These are phyloP conservation scores for Pseudoscleropodium purum DNA, from an alignment of 225 moss, liverwort and hornwort genomes.

Conservation along the genomic window DNA sequence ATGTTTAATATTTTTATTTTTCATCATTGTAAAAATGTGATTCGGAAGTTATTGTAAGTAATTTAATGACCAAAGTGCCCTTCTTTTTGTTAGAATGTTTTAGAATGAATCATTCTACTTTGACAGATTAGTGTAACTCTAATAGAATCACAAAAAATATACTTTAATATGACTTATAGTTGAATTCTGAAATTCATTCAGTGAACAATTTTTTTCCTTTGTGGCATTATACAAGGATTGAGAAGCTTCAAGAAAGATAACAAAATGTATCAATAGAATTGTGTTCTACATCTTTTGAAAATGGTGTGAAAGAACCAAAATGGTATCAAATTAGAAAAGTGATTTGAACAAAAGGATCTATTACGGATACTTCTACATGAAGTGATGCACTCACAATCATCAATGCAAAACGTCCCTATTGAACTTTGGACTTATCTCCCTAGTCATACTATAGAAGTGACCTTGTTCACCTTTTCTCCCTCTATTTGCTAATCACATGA, in stretches of 20 bases:
- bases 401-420: not conserved
- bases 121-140: not conserved
- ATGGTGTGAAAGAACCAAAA: too few relatives aligned
- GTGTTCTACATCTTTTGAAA: not conserved
- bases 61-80: not conserved
- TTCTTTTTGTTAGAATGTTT: not conserved
- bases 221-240: too few relatives aligned
- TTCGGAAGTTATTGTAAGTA: not conserved
- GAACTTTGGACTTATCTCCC: not conserved
- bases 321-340: not conserved
- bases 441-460: fast-evolving
- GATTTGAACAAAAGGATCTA: not conserved
- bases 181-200: not conserved
- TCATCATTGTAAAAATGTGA: not conserved
- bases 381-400: not conserved
- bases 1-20: not conserved
- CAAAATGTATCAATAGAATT: not conserved
- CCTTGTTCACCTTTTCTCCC: fast-evolving
- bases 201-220: fast-evolving
- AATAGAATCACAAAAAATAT: not conserved
- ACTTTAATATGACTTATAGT: not conserved
- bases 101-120: not conserved
- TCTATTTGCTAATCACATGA: too few relatives aligned
- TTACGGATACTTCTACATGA: not conserved
- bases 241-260: not conserved